These are phyloP conservation scores for Mortierella sp. DNA, from an alignment of 371 early-diverging fungal genomes.

Conservation along the genomic window DNA sequence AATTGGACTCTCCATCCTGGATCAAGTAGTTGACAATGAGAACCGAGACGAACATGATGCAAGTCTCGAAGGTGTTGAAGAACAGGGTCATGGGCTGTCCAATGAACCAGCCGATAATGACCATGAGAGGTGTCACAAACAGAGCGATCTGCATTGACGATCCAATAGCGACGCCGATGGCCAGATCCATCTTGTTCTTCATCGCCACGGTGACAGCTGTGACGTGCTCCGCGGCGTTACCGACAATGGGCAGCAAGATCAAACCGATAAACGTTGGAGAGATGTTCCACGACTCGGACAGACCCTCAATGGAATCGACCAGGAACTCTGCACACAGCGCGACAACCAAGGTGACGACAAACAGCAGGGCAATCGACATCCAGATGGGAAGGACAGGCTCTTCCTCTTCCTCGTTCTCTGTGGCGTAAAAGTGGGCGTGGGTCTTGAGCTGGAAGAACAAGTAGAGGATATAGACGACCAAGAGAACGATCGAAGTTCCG, in stretches of 20 bases:
- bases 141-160: conserved; percentile 95
- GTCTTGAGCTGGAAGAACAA: conserved; percentile 89
- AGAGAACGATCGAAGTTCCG: conserved; percentile 81
- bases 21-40: conserved; percentile 89
- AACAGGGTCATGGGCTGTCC: conserved; percentile 82
- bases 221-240: conserved; percentile 88
- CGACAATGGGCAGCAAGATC: conserved; percentile 90
- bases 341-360: conserved; percentile 73
- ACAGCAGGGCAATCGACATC: conserved; percentile 66
- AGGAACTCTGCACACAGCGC: conserved; percentile 90
- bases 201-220: conserved; percentile 89
- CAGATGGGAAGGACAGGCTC: conserved; percentile 70
- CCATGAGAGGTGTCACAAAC: conserved; percentile 90
- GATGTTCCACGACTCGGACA: conserved; percentile 73
- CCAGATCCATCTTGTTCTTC: conserved; percentile 94
- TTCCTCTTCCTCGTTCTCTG: conserved; percentile 72
- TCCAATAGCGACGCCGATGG: conserved; percentile 91
- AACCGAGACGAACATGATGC: conserved; percentile 87
- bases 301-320: conserved; percentile 87
- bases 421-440: conserved; percentile 73
- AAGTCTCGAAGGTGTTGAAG: conserved; percentile 90
- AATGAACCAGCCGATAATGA: conserved; percentile 92
- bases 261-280: conserved; percentile 89
- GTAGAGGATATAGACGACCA: conserved; percentile 82
- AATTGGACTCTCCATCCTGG: conserved; percentile 85